Percentiles rank a stretch among this genome's conserved stretches.
Conservation (phyloP, 345 rosid genomes). For the Acer campestre region DNA sequence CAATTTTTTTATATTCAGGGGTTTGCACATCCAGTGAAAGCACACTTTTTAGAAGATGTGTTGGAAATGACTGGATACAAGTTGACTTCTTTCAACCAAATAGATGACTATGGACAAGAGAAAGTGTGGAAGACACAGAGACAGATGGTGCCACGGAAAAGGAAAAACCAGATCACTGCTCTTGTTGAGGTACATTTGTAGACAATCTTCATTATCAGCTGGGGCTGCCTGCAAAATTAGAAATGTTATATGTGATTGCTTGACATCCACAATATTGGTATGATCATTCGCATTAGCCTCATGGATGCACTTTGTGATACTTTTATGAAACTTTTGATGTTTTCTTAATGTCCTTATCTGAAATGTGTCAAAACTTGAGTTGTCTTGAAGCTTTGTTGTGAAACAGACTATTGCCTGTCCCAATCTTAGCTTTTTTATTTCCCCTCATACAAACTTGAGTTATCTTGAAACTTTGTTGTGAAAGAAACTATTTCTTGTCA, state of each 20-base stretch:
- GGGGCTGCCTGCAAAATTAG: neutral
- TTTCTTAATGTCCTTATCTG: neutral
- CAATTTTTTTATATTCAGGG: constrained; percentile 54
- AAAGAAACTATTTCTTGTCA: neutral
- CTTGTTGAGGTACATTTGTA: constrained; percentile 84
- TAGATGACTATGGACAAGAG: constrained; percentile 99
- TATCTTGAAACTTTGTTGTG: neutral
- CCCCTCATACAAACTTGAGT: neutral
- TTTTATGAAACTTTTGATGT: neutral
- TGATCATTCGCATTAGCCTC: neutral
- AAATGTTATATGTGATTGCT: constrained; percentile 1
- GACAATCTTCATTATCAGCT: neutral
- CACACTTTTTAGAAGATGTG: constrained; percentile 85
- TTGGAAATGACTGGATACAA: constrained; percentile 89
- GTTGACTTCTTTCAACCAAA: constrained; percentile 86
- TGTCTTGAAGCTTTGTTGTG: neutral
- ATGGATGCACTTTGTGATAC: constrained; percentile 12
- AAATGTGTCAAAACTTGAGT: neutral
- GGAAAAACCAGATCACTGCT: constrained; percentile 86
- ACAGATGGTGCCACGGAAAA: constrained; percentile 85
- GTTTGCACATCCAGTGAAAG: constrained; percentile 83
- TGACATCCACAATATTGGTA: neutral
- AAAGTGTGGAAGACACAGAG: constrained; percentile 93
- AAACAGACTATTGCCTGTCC: neutral
- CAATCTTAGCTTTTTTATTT: neutral